Conservation (phyloP, 345 rosid genomes). For the Salix udensis region DNA sequence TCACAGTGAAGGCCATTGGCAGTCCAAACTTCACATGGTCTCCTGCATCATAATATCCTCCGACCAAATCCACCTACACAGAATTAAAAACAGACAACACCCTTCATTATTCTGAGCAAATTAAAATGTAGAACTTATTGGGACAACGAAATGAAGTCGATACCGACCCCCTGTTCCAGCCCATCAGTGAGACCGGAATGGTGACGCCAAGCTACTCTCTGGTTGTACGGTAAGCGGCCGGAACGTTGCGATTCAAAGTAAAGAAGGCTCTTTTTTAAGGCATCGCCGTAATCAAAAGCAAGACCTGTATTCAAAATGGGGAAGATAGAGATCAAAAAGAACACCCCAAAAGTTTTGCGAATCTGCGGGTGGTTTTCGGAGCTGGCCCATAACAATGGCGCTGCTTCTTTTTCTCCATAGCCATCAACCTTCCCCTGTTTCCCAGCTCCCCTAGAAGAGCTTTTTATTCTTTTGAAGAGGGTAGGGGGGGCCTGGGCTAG, state of each 20-base stretch:
- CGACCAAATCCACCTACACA: slow-evolving; percentile 28
- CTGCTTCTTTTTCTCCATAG: slow-evolving; percentile 6
- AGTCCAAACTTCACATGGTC: slow-evolving; percentile 35
- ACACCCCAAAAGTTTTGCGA: background rate
- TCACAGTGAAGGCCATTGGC: slow-evolving; percentile 29
- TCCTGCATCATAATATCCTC: slow-evolving; percentile 35
- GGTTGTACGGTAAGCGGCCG: slow-evolving; percentile 31
- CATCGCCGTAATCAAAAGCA: slow-evolving; percentile 23
- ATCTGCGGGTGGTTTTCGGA: background rate
- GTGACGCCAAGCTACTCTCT: slow-evolving; percentile 32
- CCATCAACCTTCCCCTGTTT: slow-evolving; percentile 13
- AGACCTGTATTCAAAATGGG: slow-evolving; percentile 3
- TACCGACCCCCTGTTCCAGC: slow-evolving; percentile 28
- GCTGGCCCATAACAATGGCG: background rate
- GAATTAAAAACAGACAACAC: background rate
- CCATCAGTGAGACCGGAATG: slow-evolving; percentile 35
- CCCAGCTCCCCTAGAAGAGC: slow-evolving; percentile 15
- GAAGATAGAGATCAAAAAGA: slow-evolving; percentile 17
- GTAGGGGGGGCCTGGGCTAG: background rate
- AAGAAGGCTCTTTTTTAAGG: slow-evolving; percentile 29
- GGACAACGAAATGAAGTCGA: background rate
- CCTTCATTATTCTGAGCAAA: background rate
- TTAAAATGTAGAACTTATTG: background rate
- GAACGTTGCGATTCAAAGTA: slow-evolving; percentile 37
- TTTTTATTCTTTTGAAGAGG: slow-evolving; percentile 7